Evolutionary conservation across 176 grass and related monocot genomes (phyloP).

Genomic region (Bolboschoenus planiculmis): DNA sequence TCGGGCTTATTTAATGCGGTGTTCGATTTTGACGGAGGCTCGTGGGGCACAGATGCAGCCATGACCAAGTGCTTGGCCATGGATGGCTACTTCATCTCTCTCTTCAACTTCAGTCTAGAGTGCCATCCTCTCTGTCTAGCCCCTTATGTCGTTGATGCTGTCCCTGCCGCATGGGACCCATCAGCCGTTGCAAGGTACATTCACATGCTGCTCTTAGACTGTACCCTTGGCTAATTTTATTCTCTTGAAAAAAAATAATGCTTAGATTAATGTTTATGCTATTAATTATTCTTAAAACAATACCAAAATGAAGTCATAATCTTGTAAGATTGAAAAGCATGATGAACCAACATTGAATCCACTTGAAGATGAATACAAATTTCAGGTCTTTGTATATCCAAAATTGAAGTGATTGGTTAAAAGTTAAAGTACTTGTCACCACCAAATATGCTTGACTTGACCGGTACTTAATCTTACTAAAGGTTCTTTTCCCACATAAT

Average conservation of each 20-base stretch:
- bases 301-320: background rate
- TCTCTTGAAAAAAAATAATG: background rate
- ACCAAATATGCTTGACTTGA: background rate
- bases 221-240: background rate
- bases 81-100: constrained; percentile 91
- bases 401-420: background rate
- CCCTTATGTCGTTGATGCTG: constrained; percentile 33
- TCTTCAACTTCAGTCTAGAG: constrained; percentile 69
- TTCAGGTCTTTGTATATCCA: background rate
- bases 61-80: constrained; percentile 65
- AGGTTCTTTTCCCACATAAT: background rate
- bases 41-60: constrained; percentile 59
- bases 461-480: background rate
- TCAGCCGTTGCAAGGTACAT: constrained; percentile 52
- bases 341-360: background rate
- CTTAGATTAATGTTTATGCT: background rate
- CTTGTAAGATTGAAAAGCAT: background rate
- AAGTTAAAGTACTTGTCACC: background rate
- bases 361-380: background rate
- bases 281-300: background rate
- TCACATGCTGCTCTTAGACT: background rate
- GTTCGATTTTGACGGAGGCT: constrained; percentile 45
- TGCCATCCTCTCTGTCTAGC: constrained; percentile 40
- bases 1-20: constrained; percentile 67
- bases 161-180: constrained; percentile 61